Evolutionary conservation across 1,284 basidiomycete genomes (phyloP), one percentile per base, ranked within the genome.

Genomic region (Cryptococcus sp.): DNA sequence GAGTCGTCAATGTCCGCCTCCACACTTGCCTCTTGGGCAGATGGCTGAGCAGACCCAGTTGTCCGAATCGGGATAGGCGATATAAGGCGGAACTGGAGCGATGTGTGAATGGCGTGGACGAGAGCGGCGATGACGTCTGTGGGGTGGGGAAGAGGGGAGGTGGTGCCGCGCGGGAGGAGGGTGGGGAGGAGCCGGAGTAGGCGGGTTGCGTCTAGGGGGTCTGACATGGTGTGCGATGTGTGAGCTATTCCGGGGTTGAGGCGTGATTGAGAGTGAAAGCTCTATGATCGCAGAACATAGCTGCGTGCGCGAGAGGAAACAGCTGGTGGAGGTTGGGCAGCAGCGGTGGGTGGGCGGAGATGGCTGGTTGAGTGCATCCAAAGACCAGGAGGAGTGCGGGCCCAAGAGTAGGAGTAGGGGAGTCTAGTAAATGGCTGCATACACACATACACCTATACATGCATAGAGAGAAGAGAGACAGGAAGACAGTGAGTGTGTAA

Each of bases 71-170:
- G 57, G 47, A 2, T 55, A 12, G 3, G 53, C 47, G 46, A 33
- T 9, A 70, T 60, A 20, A 77, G 68, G 12, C 78, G 72, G 65
- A 81, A 80, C 2, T 69, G 68, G 12, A 80, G 71, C 3, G 71
- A 57, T 7, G 70, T 65, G 55, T 79, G 78, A 24, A 80, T 70
- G 4, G 79, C 59, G 57, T 81, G 79, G 2, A 78, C 62, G 36
- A 79, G 61, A 18, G 73, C 67, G 7, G 77, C 75, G 42, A 79
- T 56, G 1, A 72, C 72, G 52, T 77, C 74, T 13, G 73, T 71
- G 5, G 77, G 71, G 8, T 62, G 61, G 15, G 64, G 63, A 4
- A 78, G 62, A 0, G 73, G 69, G 1, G 73, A 70, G 16, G 61
- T 62, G 1, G 70, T 65, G 18, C 53, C 55, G n/a, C 45, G 38